phyloP scores from a whole-genome alignment of 441 rosid species.

The Eruca vesicaria region DNA sequence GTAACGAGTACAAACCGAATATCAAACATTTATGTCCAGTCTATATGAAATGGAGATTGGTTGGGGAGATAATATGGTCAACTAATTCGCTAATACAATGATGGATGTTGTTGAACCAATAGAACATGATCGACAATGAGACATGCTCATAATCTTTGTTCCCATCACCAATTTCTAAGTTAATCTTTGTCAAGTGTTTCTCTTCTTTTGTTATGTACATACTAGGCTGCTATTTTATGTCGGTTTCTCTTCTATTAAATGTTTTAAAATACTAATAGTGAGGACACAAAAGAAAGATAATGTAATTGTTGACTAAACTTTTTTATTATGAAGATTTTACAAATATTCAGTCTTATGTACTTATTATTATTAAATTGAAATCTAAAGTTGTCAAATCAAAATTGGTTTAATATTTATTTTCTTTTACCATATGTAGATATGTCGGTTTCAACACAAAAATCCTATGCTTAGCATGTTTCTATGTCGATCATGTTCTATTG shows the following conservation, averaged over 20 bases:
- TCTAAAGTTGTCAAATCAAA: neutral
- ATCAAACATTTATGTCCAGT: too few species aligned
- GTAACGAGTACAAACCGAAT: too few species aligned
- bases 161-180: slow-evolving; percentile 18
- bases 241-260: neutral
- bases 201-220: neutral
- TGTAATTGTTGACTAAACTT: neutral
- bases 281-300: neutral
- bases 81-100: slow-evolving; percentile 20
- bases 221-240: neutral
- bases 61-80: slow-evolving; percentile 24
- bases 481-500: too few species aligned
- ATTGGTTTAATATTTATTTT: neutral
- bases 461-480: too few species aligned
- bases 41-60: slow-evolving; percentile 20
- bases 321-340: neutral
- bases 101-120: slow-evolving; percentile 25
- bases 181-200: slow-evolving; percentile 9
- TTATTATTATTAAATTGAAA: neutral
- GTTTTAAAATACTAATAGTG: neutral
- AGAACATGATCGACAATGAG: slow-evolving; percentile 11
- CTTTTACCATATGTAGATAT: neutral
- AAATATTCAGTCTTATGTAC: neutral
- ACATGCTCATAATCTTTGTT: slow-evolving; percentile 20
- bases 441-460: neutral